phyloP scores from a whole-genome alignment of 1,284 basidiomycete genomes.

The Sporisorium sorghi region DNA sequence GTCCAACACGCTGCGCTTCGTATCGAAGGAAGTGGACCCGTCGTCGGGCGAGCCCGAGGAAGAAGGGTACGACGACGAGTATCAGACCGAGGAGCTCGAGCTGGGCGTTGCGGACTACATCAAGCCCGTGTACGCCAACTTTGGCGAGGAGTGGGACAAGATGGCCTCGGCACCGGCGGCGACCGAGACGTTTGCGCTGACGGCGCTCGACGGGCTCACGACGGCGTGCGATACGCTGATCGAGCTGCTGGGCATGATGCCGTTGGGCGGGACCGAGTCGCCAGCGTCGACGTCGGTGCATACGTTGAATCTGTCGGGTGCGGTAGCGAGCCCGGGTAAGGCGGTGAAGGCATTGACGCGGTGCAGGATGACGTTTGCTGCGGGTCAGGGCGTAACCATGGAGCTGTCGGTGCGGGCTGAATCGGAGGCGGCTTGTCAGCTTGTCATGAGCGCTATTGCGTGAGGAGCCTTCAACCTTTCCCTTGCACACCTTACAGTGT shows the following conservation, averaged over 20 bases:
- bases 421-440: conserved; percentile 82
- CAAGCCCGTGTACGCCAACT: conserved; percentile 88
- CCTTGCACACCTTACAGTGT: neutral
- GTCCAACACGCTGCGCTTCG: conserved; percentile 91
- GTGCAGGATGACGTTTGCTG: conserved; percentile 93
- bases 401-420: conserved; percentile 94
- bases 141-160: conserved; percentile 94
- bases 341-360: conserved; percentile 91
- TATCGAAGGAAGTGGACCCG: conserved; percentile 97
- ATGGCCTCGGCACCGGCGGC: conserved; percentile 73
- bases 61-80: conserved; percentile 98
- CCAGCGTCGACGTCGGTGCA: conserved; percentile 84
- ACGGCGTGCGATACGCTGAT: conserved; percentile 88
- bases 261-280: conserved; percentile 76
- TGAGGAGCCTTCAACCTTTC: conserved; percentile 11
- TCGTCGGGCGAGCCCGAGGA: conserved; percentile 95
- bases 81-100: conserved; percentile 95
- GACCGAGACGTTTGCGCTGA: conserved; percentile 94
- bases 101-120: conserved; percentile 92
- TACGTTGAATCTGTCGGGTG: conserved; percentile 90
- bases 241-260: conserved; percentile 95
- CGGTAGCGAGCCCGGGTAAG: conserved; percentile 82
- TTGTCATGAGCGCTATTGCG: conserved; percentile 87
- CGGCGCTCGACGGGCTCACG: conserved; percentile 90
- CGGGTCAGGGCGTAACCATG: conserved; percentile 91